Evolutionary conservation across 148 eudicot species (phyloP), one percentile per base, ranked within the genome.

Genomic region (Cornus suecica): DNA sequence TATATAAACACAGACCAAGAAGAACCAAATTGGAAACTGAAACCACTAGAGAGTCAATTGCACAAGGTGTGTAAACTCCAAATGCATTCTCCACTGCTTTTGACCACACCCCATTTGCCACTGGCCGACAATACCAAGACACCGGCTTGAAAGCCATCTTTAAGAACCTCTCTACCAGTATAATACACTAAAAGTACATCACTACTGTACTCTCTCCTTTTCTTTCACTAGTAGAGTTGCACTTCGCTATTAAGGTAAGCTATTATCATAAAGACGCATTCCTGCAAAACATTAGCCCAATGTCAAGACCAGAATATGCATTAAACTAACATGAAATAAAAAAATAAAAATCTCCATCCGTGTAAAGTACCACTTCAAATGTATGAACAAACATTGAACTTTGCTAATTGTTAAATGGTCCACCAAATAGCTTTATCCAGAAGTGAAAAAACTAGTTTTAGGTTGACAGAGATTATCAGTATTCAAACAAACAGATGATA

Each of bases 21-120:
- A 95, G 85, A 78, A 84, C 85, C 85, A 91, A 74, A 84, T 89
- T 84, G 27, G 99, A 91, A 70, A 91, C 41, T 66, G 82, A 74
- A 37, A 86, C 79, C 70, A 95, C 99, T 52, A 92, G 15, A 72
- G 89, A 76, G 77, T 92, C 91, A 2, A 88, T 90, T 70, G 86
- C 90, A 84, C 99, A 95, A 0, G 99, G 99, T 28, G 99, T 92
- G 84, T 84, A 95, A 78, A 90, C 89, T 76, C 97, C 99, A 77
- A 95, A 74, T 22, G 91, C 94, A 87, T 92, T 95, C 32, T 84
- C 87, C 75, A 92, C 97, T 27, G 78, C 78, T 77, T 85, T 87
- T 73, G 90, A 86, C 99, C 99, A 95, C 34, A 84, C 89, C n/a
- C 99, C 97, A 80, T 91, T 83, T 26, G 78, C 86, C 85, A 85